Evolutionary conservation across 176 grass and related monocot genomes (phyloP).

Genomic region (Dactylis glomerata): DNA sequence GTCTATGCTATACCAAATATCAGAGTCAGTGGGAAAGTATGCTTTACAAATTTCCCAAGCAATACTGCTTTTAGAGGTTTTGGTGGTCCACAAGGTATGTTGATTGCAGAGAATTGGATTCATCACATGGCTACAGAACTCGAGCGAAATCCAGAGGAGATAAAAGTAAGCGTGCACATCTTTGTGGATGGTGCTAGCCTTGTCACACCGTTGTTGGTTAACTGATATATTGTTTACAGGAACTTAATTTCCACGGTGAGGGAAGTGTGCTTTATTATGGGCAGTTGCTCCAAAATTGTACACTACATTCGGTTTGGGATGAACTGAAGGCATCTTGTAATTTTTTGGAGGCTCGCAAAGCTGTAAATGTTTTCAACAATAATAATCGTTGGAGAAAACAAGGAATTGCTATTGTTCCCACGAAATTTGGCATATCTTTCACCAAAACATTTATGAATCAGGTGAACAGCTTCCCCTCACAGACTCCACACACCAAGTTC

Average conservation of each 20-base stretch:
- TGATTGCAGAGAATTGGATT: constrained; percentile 95
- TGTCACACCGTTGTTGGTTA: neutral
- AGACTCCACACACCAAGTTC: neutral
- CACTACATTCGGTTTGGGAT: constrained; percentile 70
- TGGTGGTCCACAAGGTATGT: constrained; percentile 92
- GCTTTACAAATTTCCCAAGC: constrained; percentile 94
- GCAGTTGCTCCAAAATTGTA: constrained; percentile 69
- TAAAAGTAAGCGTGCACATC: constrained; percentile 48
- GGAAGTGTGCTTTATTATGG: constrained; percentile 78
- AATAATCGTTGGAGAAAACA: constrained; percentile 87
- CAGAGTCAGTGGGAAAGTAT: constrained; percentile 70
- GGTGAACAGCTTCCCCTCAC: constrained; percentile 36
- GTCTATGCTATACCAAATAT: constrained; percentile 86
- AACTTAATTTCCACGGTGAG: constrained; percentile 86
- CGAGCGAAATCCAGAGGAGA: constrained; percentile 72
- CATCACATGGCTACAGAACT: constrained; percentile 79
- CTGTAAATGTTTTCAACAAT: constrained; percentile 48
- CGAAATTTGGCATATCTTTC: constrained; percentile 97
- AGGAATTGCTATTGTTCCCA: constrained; percentile 89
- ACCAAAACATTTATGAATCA: constrained; percentile 84
- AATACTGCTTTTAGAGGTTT: constrained; percentile 98
- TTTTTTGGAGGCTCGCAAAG: constrained; percentile 55
- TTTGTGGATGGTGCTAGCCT: constrained; percentile 21
- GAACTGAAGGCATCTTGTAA: constrained; percentile 85
- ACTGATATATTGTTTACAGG: constrained; percentile 45